phyloP scores from a whole-genome alignment of 306 rosid species.

The Vigna radiata region DNA sequence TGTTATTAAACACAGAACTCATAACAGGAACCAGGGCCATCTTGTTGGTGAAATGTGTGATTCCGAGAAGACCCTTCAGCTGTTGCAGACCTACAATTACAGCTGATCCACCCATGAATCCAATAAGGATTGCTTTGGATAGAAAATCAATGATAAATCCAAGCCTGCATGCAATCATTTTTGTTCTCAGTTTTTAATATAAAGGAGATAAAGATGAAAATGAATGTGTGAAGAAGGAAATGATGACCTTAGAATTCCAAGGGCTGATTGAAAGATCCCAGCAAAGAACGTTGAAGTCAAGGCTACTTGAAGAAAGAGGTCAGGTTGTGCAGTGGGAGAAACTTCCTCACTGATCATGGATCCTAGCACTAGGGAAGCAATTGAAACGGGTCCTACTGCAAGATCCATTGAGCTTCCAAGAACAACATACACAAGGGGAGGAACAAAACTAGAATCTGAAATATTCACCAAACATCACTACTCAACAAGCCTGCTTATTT shows the following conservation, averaged over 20 bases:
- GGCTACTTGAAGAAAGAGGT: constrained; percentile 69
- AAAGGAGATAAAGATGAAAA: too few species aligned
- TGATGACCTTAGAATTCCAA: constrained; percentile 77
- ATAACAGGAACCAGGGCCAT: constrained; percentile 77
- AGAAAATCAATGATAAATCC: constrained; percentile 94
- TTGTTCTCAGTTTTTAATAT: too few species aligned
- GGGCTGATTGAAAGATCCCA: constrained; percentile 83
- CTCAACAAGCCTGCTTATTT: not conserved
- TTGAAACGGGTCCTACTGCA: constrained; percentile 85
- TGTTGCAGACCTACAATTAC: constrained; percentile 87
- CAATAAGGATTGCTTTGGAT: constrained; percentile 83
- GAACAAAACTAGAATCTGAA: constrained; percentile 91
- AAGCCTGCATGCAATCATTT: constrained; percentile 68
- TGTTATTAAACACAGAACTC: constrained; percentile 63
- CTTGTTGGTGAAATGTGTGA: constrained; percentile 69
- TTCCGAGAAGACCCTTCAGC: constrained; percentile 84
- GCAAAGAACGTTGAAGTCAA: constrained; percentile 83
- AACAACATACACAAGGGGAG: constrained; percentile 77
- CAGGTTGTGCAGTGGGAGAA: constrained; percentile 64
- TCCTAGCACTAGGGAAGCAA: constrained; percentile 85
- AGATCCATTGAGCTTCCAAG: constrained; percentile 89
- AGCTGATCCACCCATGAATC: constrained; percentile 95
- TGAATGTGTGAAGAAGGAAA: constrained; percentile 1
- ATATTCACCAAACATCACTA: not conserved
- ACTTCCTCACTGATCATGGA: constrained; percentile 82